These are phyloP conservation scores for Penicillium sp. DNA, from an alignment of 2,329 filamentous ascomycete genomes.

Conservation along the genomic window DNA sequence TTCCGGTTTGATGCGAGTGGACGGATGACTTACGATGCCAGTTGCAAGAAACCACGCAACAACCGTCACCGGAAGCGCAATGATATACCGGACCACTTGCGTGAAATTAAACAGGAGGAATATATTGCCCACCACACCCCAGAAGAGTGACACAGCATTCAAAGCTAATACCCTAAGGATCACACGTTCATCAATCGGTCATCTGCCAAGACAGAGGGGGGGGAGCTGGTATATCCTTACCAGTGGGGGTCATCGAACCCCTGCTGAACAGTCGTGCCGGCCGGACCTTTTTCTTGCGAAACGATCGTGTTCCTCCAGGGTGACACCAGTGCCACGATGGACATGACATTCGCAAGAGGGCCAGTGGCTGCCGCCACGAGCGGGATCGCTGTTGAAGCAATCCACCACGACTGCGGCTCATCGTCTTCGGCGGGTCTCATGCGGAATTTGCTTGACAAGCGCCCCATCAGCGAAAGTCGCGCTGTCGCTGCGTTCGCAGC, in stretches of 20 bases:
- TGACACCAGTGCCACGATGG: slow-evolving; percentile 76
- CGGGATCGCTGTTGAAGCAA: slow-evolving; percentile 54
- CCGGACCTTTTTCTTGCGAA: slow-evolving; percentile 42
- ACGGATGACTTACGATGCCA: slow-evolving; percentile 44
- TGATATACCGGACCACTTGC: slow-evolving; percentile 66
- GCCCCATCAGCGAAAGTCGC: slow-evolving; percentile 12
- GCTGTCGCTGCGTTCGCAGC: background rate
- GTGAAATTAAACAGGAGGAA: slow-evolving; percentile 87
- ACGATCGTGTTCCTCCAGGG: slow-evolving; percentile 61
- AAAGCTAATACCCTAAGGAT: slow-evolving; percentile 58
- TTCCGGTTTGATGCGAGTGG: background rate
- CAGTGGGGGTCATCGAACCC: slow-evolving; percentile 65
- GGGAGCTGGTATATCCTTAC: slow-evolving; percentile 36
- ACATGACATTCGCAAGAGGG: slow-evolving; percentile 81
- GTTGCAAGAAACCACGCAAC: slow-evolving; percentile 66
- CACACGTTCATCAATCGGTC: background rate
- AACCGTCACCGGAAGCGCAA: slow-evolving; percentile 80
- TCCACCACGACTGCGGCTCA: slow-evolving; percentile 45
- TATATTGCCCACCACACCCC: slow-evolving; percentile 72
- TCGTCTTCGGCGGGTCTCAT: slow-evolving; percentile 40
- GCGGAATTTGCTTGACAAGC: slow-evolving; percentile 22
- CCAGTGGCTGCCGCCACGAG: slow-evolving; percentile 79
- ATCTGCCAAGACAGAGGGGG: no score
- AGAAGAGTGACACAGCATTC: slow-evolving; percentile 70
- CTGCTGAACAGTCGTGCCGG: slow-evolving; percentile 45